A percentile compares a stretch with the other conserved stretches of the same genome.
These are phyloP conservation scores for Sonneratia caseolaris DNA, from an alignment of 345 rosid genomes.

Conservation along the genomic window DNA sequence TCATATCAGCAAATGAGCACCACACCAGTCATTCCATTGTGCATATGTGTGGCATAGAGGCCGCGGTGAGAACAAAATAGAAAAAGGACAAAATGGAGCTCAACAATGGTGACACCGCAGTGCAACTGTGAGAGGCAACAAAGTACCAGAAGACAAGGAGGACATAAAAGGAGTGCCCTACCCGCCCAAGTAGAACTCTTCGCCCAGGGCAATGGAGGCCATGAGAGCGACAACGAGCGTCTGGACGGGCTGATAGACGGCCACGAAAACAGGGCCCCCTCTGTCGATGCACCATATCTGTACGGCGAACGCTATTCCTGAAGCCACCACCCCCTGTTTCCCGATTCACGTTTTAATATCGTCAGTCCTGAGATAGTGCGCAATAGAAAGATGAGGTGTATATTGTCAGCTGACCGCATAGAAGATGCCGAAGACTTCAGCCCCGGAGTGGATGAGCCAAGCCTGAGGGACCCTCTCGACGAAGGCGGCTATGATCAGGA, in stretches of 20 bases:
- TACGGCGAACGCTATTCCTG: conserved; percentile 94
- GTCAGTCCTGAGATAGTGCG: no score
- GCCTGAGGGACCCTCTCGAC: conserved; percentile 45
- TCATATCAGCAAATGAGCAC: no score
- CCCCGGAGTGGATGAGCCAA: conserved; percentile 45
- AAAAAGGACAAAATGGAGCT: not conserved
- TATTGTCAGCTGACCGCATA: conserved; percentile 42
- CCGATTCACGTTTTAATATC: not conserved
- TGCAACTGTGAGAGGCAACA: no score
- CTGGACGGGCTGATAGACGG: conserved; percentile 97
- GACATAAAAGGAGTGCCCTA: conserved; percentile 14
- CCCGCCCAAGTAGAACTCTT: conserved; percentile 96
- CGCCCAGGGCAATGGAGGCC: conserved; percentile 84
- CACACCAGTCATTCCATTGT: no score
- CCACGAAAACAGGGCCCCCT: conserved; percentile 99
- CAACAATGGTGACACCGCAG: not conserved
- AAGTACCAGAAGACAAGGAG: not conserved
- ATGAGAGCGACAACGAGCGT: conserved; percentile 91
- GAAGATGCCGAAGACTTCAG: conserved; percentile 40
- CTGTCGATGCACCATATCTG: conserved; percentile 99
- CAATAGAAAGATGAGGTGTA: no score
- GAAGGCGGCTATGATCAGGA: conserved; percentile 44
- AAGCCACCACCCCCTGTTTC: conserved; percentile 91
- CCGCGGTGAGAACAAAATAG: not conserved
- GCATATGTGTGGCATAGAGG: no score